Evolutionary conservation across 78 protist genomes (phyloP).

Genomic region (Emiliania huxleyi): DNA sequence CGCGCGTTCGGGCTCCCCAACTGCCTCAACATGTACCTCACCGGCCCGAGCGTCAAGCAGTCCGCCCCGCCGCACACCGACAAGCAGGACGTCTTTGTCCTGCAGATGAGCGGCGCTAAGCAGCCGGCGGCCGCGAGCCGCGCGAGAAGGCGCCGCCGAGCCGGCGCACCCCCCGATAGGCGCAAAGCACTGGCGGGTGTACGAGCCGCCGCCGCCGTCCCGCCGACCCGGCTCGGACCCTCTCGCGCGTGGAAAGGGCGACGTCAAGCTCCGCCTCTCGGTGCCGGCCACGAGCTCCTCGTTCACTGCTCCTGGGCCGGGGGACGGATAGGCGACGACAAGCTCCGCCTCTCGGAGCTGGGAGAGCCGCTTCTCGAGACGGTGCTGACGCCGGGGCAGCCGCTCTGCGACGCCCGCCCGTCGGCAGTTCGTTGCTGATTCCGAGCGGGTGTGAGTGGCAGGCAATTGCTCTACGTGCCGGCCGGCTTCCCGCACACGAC

Average conservation of each 20-base stretch:
- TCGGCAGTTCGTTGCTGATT: too few relatives aligned
- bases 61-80: slow-evolving; percentile 50
- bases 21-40: slow-evolving; percentile 17
- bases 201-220: not conserved
- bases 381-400: not conserved
- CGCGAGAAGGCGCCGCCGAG: too few relatives aligned
- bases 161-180: too few relatives aligned
- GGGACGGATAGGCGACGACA: slow-evolving; percentile 3
- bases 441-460: too few relatives aligned
- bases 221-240: not conserved
- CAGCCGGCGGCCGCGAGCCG: too few relatives aligned
- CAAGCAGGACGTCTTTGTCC: slow-evolving; percentile 34
- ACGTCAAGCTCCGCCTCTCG: not conserved
- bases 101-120: not conserved
- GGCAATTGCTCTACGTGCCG: slow-evolving; percentile 19
- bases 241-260: not conserved
- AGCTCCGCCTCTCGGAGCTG: not conserved
- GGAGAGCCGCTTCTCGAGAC: slow-evolving; percentile 13
- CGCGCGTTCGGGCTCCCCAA: not conserved
- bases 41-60: not conserved
- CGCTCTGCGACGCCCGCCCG: too few relatives aligned
- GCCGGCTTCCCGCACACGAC: slow-evolving; percentile 38
- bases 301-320: too few relatives aligned
- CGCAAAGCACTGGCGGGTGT: slow-evolving; percentile 20
- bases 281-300: too few relatives aligned